phyloP scores from a whole-genome alignment of 1,139 yeast genomes.

The Tardiomyces digboiensis region DNA sequence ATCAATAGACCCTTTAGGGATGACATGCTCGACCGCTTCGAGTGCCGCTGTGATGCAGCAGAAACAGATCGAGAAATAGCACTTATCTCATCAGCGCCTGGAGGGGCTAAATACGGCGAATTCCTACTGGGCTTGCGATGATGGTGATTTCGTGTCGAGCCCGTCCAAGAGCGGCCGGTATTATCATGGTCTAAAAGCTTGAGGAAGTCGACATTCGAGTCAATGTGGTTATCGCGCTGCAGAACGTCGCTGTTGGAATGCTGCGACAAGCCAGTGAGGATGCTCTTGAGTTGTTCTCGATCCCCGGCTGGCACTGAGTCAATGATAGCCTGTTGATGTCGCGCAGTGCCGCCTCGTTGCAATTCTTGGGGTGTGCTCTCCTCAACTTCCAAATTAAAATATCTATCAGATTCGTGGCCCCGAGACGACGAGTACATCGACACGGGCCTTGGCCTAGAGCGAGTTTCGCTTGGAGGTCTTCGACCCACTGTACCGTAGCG shows the following conservation, averaged over 20 bases:
- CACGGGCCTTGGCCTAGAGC: not conserved
- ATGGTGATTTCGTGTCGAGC: not conserved
- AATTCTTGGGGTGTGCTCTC: too few relatives aligned
- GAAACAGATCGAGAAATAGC: slow-evolving; percentile 2
- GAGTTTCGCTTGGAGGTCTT: not conserved
- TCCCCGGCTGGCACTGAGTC: slow-evolving; percentile 10
- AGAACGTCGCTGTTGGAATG: slow-evolving; percentile 25
- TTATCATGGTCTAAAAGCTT: slow-evolving; percentile 37
- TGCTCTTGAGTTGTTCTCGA: slow-evolving; percentile 22
- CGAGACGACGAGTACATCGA: not conserved
- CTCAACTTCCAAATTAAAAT: not conserved
- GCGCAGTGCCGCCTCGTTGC: not conserved
- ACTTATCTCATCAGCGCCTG: not conserved
- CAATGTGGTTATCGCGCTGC: slow-evolving; percentile 28
- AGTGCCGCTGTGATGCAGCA: slow-evolving; percentile 8
- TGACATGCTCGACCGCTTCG: slow-evolving; percentile 19
- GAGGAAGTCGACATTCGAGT: slow-evolving; percentile 50
- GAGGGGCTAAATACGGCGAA: not conserved
- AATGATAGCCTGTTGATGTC: not conserved
- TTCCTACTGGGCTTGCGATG: not conserved
- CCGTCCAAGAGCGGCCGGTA: slow-evolving; percentile 20
- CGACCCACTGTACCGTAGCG: not conserved
- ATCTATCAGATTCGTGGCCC: not conserved
- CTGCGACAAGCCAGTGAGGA: slow-evolving; percentile 28
- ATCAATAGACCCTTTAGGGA: slow-evolving; percentile 16